A percentile compares a stretch with the other conserved stretches of the same genome.
phyloP scores from a whole-genome alignment of 2,329 filamentous ascomycete species.

The Botrytis porri region DNA sequence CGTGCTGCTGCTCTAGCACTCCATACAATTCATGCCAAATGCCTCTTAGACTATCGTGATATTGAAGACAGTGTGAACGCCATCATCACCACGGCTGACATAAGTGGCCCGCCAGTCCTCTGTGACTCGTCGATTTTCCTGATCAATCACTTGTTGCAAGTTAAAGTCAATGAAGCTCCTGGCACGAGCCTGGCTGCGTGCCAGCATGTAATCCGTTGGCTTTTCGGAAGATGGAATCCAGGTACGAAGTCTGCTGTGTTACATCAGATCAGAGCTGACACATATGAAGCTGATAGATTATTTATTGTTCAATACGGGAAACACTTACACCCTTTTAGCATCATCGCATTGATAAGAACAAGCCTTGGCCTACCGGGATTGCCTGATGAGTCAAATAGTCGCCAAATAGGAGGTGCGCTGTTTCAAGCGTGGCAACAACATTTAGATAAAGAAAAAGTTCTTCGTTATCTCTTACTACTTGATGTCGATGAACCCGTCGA shows the following conservation, averaged over 20 bases:
- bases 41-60: conserved; percentile 64
- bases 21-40: conserved; percentile 60
- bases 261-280: conserved; percentile 12
- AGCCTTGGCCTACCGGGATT: conserved; percentile 56
- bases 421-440: conserved; percentile 37
- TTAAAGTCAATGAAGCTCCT: conserved; percentile 65
- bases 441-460: conserved; percentile 43
- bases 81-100: conserved; percentile 72
- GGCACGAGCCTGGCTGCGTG: conserved; percentile 64
- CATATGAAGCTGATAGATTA: conserved; percentile 57
- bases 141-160: conserved; percentile 66
- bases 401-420: conserved; percentile 31
- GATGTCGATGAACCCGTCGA: conserved; percentile 30
- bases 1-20: conserved; percentile 72
- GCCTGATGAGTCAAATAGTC: conserved; percentile 13
- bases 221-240: conserved; percentile 78
- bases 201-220: conserved; percentile 75
- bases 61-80: conserved; percentile 68
- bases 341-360: conserved; percentile 66
- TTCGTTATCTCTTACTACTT: conserved; percentile 56
- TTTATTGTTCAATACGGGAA: conserved; percentile 63
- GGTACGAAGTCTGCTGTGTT: conserved; percentile 52
- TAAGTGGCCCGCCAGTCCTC: conserved; percentile 74
- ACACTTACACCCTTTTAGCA: conserved; percentile 62
- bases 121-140: conserved; percentile 77